Evolutionary conservation across 2,329 filamentous ascomycete genomes (phyloP), one percentile per base, ranked within the genome.

Genomic region (Colletotrichum musicola): DNA sequence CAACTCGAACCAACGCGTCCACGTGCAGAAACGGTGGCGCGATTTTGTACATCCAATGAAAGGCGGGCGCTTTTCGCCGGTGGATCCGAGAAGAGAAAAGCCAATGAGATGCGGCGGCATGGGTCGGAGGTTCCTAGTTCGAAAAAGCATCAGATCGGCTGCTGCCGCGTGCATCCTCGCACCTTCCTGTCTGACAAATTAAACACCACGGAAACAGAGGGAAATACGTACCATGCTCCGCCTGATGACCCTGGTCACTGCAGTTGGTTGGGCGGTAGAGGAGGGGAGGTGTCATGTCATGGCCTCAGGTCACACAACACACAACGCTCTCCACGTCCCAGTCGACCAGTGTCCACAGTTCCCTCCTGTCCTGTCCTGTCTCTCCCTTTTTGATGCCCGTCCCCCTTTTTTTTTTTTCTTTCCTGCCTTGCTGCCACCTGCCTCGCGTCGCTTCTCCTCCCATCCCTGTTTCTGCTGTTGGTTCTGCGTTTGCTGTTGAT

Each of bases 391-490:
- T 42, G 40, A 14, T 42, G 40, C 40, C 40, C 40, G 40, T 42
- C 46, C 46, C 20, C 46, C 20, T 25, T 49, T 49, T 49, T 22
- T 49, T 49, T 25, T 12, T 30, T 49, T 20, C n/a, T 49, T 49
- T 20, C 44, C 18, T 46, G 44, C 44, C 44, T 46, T 46, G 44
- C 44, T 46, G 42, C 42, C 18, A 18, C 18, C n/a, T 50, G 49
- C 49, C 25, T 51, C 22, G 22, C 25, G 22, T 25, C 22, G 49
- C 20, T 51, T 51, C 49, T 18, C 49, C 18, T 30, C 25, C 22
- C 49, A 51, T 51, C 49, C 49, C 49, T 51, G 49, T 30, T 51
- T 51, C 20, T 51, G 49, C 49, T 51, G 49, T 51, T 51, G 49
- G 49, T 51, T 51, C 49, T 51, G 49, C 49, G 46, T 49, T 18